Base-by-base conservation (phyloP, 2,329 filamentous ascomycete genomes). In the Calycina marina region DNA sequence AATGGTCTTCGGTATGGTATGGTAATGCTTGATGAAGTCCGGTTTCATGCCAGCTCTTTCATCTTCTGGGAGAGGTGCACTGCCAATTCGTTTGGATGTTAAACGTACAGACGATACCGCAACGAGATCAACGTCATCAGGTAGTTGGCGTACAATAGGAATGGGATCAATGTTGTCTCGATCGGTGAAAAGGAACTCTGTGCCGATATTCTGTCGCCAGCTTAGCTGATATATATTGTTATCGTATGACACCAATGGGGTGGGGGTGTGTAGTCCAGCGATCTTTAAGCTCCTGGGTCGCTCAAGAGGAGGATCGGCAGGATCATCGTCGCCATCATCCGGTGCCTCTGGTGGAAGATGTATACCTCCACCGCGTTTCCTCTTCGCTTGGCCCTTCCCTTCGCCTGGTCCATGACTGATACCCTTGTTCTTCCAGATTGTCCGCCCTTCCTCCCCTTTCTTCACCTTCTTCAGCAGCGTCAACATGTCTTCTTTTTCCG, bases 121-220 rank as follows among this genome's bases (percentile, higher is more conserved):
- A 4, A 88, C 58, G 4, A 90, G 60, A 46, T 85, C 77, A 24
- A 81, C 72, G 14, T 69, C 65, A 14, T 66, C 60, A 17, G 57
- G 59, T 14, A 68, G 62, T 6, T 20, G 2, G 10, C 63, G 66
- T 24, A 69, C 51, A 6, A 55, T 53, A 3, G 67, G 65, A 2
- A 67, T 52, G 6, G 52, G 51, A 8, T 52, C 45, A 25, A 55
- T 40, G 24, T 48, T 43, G 39, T 64, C 56, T 40, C 63, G 67
- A 11, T 56, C 56, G 1, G 65, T 66, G 46, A 94, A 77, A 25
- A 93, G 69, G 41, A 86, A 60, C 44, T 92, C 83, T 0, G 85
- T 93, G 20, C 88, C 88, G 26, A 93, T 70, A 38, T 84, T 78
- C 39, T 81, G 73, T 8, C 72, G 69, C 88, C 88, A 96, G 28